Evolutionary conservation across 179 eudicot genomes (phyloP), one percentile per base, ranked within the genome.

Genomic region (Carnegiea gigantea): DNA sequence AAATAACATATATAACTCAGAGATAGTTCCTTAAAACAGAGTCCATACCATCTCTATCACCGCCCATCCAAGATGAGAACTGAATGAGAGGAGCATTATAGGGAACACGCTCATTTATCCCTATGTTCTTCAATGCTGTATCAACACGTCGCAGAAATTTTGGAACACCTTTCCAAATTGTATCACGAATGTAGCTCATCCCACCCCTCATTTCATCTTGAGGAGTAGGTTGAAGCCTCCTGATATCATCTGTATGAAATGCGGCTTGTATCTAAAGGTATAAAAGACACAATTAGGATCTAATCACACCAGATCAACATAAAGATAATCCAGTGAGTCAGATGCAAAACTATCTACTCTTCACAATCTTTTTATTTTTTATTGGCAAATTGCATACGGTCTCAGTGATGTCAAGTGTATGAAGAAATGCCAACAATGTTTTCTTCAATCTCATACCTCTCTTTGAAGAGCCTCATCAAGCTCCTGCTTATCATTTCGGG

Each of bases 141-240:
- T 94, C 98, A 83, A 94, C 91, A 79, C 98, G 97, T 64, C 98
- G 90, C 67, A 94, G 81, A 81, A 94, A 94, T 77, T 94, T 92
- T 28, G 98, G 98, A 81, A 94, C 97, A 77, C 95, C 98, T 85
- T 94, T 93, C 98, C 98, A 93, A 53, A 94, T 94, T 18, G 98
- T 94, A 84, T 94, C 98, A 70, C 92, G 95, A 76, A 94, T 92
- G 85, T 94, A 94, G 81, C 98, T 94, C 97, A 94, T 94, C 83
- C 98, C 98, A 28, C 94, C 97, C 78, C 98, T 92, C 97, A 93
- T 94, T 86, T 94, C 98, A 87, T 94, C 98, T 85, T 93, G 98
- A 28, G 98, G 98, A 67, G 98, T 92, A 17, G 98, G 98, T 33
- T 94, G 94, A 79, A 89, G 90, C 87, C 98, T 93, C 86, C 92